A percentile compares a stretch with the other conserved stretches of the same genome.
phyloP scores from a whole-genome alignment of 2,329 filamentous ascomycete genomes.

The Claviceps maximensis region DNA sequence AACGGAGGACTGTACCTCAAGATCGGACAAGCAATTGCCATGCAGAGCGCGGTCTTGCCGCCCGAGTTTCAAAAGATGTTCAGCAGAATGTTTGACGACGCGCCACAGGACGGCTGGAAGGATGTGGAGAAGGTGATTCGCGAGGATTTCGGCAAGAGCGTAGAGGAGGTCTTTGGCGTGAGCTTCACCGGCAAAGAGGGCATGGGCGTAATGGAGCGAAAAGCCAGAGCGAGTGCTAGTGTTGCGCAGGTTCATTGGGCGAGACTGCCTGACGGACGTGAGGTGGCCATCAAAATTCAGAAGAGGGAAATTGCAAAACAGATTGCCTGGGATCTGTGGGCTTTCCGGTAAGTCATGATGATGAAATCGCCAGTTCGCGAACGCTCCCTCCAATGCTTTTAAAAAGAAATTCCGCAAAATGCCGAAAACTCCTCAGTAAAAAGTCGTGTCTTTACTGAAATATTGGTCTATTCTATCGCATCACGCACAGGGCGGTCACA shows the following conservation, averaged over 20 bases:
- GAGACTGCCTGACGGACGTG: slow-evolving; percentile 66
- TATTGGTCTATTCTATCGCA: neutral
- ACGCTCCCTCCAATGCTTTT: too few relatives aligned
- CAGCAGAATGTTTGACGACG: slow-evolving; percentile 91
- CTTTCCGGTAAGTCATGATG: slow-evolving; percentile 55
- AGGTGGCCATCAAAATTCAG: slow-evolving; percentile 93
- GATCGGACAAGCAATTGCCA: slow-evolving; percentile 95
- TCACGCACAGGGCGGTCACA: slow-evolving; percentile 53
- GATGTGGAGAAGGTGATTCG: slow-evolving; percentile 75
- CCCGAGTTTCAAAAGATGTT: slow-evolving; percentile 97
- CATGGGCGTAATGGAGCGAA: slow-evolving; percentile 48
- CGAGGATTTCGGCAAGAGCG: slow-evolving; percentile 76
- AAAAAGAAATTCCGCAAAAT: too few relatives aligned
- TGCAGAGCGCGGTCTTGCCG: slow-evolving; percentile 90
- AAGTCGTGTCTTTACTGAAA: neutral
- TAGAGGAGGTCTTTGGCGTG: slow-evolving; percentile 86
- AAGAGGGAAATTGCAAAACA: slow-evolving; percentile 88
- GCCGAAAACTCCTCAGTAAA: too few relatives aligned
- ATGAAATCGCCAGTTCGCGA: neutral
- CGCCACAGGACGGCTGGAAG: slow-evolving; percentile 80
- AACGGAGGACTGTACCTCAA: slow-evolving; percentile 96
- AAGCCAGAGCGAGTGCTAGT: slow-evolving; percentile 63
- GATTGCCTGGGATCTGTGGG: slow-evolving; percentile 89
- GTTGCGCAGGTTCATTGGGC: slow-evolving; percentile 98
- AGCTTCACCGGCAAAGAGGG: slow-evolving; percentile 62